A percentile compares a stretch with the other conserved stretches of the same genome.
phyloP scores from a whole-genome alignment of 2,329 filamentous ascomycete species.

The Pseudopithomyces maydicus region DNA sequence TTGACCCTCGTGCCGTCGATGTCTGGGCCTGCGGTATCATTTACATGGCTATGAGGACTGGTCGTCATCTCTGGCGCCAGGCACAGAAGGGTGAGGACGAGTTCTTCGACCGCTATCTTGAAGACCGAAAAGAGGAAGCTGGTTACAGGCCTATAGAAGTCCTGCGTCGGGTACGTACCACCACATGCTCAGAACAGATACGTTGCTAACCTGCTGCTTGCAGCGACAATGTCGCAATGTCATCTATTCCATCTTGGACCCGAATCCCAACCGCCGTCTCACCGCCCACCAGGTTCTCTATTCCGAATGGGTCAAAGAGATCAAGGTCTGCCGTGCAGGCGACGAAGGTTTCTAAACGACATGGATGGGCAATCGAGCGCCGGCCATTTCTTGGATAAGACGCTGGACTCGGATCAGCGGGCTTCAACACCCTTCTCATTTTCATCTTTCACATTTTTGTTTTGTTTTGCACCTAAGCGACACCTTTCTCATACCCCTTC shows the following conservation, averaged over 20 bases:
- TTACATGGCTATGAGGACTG: conserved; percentile 99
- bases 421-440: neutral
- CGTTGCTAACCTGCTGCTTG: conserved; percentile 23
- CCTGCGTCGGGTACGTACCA: conserved; percentile 79
- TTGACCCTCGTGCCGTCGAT: conserved; percentile 96
- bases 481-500: conserved; percentile 45
- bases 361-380: neutral
- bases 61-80: conserved; percentile 94
- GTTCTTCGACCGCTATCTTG: conserved; percentile 92
- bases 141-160: conserved; percentile 97
- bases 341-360: conserved; percentile 81
- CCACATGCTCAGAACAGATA: conserved; percentile 10
- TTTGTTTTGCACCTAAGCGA: conserved; percentile 35
- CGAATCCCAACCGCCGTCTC: conserved; percentile 88
- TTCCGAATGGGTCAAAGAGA: conserved; percentile 98
- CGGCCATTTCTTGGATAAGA: conserved; percentile 13
- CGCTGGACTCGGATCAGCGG: neutral
- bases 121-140: conserved; percentile 90
- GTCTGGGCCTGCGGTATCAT: conserved; percentile 99
- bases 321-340: conserved; percentile 94
- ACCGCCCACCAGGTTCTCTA: conserved; percentile 96
- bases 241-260: conserved; percentile 97
- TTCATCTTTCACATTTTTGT: conserved; percentile 22
- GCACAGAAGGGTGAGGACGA: conserved; percentile 97
- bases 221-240: conserved; percentile 97